A percentile compares a stretch with the other conserved stretches of the same genome.
These are phyloP conservation scores for Geotrichum siamense DNA, from an alignment of 1,139 yeast genomes.

Conservation along the genomic window DNA sequence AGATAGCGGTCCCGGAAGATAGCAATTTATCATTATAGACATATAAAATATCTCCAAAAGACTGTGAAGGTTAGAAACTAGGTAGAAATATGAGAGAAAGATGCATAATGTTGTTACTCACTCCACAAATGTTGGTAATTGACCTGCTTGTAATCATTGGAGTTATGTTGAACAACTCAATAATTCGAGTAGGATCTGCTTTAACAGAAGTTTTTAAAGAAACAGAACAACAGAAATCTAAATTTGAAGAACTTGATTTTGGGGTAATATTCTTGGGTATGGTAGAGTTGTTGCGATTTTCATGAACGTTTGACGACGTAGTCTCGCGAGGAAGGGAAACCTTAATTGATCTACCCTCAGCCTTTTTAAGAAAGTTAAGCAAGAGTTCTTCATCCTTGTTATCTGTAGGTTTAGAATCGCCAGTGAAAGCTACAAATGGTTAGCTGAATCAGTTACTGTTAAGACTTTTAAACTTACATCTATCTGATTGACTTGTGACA, in stretches of 20 bases:
- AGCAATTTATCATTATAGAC: slow-evolving; percentile 2
- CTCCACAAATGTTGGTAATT: slow-evolving; percentile 13
- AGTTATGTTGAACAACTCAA: slow-evolving; percentile 6
- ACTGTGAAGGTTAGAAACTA: slow-evolving; percentile 5
- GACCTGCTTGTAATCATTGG: neutral
- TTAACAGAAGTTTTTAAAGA: too few relatives aligned
- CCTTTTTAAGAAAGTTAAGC: slow-evolving; percentile 12
- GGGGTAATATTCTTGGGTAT: neutral
- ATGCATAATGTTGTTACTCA: neutral
- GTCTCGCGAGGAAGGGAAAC: slow-evolving; percentile 11
- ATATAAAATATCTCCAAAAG: slow-evolving; percentile 13
- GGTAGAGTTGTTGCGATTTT: neutral
- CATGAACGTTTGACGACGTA: neutral
- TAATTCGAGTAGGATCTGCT: slow-evolving; percentile 9
- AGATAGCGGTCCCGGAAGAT: slow-evolving; percentile 7
- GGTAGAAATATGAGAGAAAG: neutral
- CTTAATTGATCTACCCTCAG: slow-evolving; percentile 13
- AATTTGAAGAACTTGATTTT: neutral
- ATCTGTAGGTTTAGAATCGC: neutral
- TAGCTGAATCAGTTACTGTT: too few relatives aligned
- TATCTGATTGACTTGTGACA: too few relatives aligned
- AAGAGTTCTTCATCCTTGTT: slow-evolving; percentile 2
- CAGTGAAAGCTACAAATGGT: slow-evolving; percentile 2
- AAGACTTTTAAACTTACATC: too few relatives aligned
- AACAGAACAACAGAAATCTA: neutral